Conservation (phyloP, 305 asterid species). For the Fraxinus albicans region DNA sequence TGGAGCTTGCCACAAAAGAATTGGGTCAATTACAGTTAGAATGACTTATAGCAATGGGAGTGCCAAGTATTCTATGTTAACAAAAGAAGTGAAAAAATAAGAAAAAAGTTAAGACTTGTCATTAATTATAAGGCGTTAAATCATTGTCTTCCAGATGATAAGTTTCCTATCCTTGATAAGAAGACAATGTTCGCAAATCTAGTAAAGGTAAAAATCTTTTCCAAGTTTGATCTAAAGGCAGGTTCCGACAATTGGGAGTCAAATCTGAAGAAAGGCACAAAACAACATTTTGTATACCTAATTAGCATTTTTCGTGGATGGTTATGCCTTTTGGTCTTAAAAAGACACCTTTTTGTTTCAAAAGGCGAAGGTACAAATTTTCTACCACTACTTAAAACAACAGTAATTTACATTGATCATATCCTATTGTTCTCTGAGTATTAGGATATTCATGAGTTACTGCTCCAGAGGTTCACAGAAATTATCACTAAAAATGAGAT, state of each 20-base stretch:
- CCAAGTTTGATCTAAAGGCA: not conserved
- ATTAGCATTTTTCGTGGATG: not conserved
- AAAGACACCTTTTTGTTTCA: not conserved
- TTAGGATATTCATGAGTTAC: too few species aligned
- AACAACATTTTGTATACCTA: not conserved
- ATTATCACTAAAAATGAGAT: not conserved
- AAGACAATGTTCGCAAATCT: not conserved
- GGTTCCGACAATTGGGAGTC: not conserved
- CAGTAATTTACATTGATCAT: not conserved
- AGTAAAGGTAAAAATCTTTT: not conserved
- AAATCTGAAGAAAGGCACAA: not conserved
- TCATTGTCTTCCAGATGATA: not conserved
- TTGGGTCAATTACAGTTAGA: not conserved
- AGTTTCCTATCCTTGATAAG: not conserved
- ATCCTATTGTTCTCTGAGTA: too few species aligned
- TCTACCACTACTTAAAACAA: not conserved
- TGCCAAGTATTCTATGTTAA: not conserved
- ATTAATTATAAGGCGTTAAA: not conserved
- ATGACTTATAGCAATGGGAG: not conserved
- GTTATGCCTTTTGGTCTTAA: slow-evolving; percentile 1
- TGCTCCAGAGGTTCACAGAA: too few species aligned
- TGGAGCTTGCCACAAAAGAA: not conserved
- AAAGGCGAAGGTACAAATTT: not conserved
- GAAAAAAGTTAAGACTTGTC: not conserved
- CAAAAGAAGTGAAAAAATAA: not conserved